These are phyloP conservation scores for Cyberlindnera lachancei DNA, from an alignment of 805 yeast species.

Conservation along the genomic window DNA sequence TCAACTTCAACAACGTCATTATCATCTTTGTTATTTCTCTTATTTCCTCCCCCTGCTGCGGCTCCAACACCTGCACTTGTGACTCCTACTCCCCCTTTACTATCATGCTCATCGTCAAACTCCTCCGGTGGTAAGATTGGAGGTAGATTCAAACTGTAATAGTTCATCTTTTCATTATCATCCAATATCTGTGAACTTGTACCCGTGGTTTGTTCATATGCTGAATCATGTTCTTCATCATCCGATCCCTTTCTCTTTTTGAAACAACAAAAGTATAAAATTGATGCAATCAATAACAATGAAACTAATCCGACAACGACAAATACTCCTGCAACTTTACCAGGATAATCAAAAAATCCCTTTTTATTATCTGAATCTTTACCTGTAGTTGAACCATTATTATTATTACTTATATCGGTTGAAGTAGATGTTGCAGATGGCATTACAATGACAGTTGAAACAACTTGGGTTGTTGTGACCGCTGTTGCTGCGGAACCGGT, in stretches of 20 bases:
- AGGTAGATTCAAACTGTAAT: too few species aligned
- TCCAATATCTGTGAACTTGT: neutral
- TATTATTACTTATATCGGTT: neutral
- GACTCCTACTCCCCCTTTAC: too few species aligned
- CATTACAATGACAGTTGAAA: conserved; percentile 19
- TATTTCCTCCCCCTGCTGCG: too few species aligned
- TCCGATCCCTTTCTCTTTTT: conserved; percentile 12
- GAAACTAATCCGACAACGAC: conserved; percentile 65
- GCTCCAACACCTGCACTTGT: too few species aligned
- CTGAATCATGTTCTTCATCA: conserved; percentile 9
- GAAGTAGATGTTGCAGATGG: conserved; percentile 10
- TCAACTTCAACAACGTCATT: neutral
- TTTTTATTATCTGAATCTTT: conserved; percentile 13
- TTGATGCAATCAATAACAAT: conserved; percentile 34
- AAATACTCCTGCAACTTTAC: conserved; percentile 77
- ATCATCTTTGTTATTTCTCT: neutral
- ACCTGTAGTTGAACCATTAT: conserved; percentile 3
- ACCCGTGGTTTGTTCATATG: neutral
- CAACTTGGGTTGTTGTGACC: conserved; percentile 20
- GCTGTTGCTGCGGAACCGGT: conserved; percentile 25
- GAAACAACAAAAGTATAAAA: conserved; percentile 38
- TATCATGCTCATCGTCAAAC: neutral
- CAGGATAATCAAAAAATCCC: conserved; percentile 55
- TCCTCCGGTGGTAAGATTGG: neutral
- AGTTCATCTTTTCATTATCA: neutral